Base-by-base conservation (phyloP, 2,329 filamentous ascomycete species). In the Penicillium italicum region DNA sequence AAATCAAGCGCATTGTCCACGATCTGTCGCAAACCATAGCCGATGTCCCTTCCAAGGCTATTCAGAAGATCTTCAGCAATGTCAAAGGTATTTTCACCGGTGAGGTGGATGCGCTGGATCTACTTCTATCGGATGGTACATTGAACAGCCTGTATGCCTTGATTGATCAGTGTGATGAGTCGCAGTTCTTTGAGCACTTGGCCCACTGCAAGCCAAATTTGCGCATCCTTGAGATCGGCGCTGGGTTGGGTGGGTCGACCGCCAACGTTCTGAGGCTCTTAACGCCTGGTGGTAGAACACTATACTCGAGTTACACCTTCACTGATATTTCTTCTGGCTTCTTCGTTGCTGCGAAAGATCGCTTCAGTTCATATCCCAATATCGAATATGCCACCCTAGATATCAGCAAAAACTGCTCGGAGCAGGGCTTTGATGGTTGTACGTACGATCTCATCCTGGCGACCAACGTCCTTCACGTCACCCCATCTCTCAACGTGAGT, bases 361-460 rank as follows among this genome's bases (percentile, higher is more conserved):
- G 59, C 1, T 68, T 69, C 24, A 24, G 24, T 24, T 24, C 24
- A 24, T 24, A 24, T 43, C 50, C 44, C 1, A 28, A 42, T 1
- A 66, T 75, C 10, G 61, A 66, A 24, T 74, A 67, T 43, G 53
- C 59, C 2, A 63, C 61, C 0, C 61, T 73, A 4, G 71, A 75
- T 46, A 67, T 73, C 20, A 62, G 58, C n/a, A 57, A 63, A 9
- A 63, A 70, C 34, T 67, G 67, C 0, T 26, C 18, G 2, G 57
- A 59, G 9, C 72, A 74, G 42, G 72, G 71, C 0, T 69, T 73
- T 34, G 55, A 66, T 26, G 50, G 48, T 2, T 58, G 42, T 3
- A 58, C 53, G 5, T 75, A 68, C 51, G 72, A 75, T 33, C 58
- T 75, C 1, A 62, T 75, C 7, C 60, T 74, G 26, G 72, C 72